Evolutionary conservation across 768 basidiomycete species (phyloP).

Genomic region (Kwoniella europaea): DNA sequence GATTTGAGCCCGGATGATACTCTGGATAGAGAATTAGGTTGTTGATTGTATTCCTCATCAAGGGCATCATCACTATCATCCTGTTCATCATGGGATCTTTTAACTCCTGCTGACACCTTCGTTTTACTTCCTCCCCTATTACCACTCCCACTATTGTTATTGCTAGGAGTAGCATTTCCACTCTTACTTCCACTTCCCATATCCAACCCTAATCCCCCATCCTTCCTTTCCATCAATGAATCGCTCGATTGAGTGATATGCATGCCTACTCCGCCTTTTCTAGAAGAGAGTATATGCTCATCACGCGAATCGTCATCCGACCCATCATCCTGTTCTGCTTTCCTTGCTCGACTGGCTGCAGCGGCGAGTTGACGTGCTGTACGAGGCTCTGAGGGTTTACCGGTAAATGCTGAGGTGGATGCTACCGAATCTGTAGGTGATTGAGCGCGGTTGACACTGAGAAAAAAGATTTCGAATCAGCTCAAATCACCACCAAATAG

Average conservation of each 20-base stretch:
- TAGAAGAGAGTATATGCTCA: neutral
- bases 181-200: conserved; percentile 12
- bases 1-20: neutral
- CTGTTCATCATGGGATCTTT: conserved; percentile 41
- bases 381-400: conserved; percentile 38
- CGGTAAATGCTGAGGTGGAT: conserved; percentile 44
- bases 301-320: conserved; percentile 35
- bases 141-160: conserved; percentile 7
- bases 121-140: conserved; percentile 15
- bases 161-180: conserved; percentile 22
- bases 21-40: neutral
- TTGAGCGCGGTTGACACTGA: conserved; percentile 41
- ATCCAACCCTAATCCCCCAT: conserved; percentile 33
- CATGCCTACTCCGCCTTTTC: conserved; percentile 22
- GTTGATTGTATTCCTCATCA: conserved; percentile 18
- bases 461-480: too few species aligned
- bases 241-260: conserved; percentile 31
- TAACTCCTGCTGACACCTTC: conserved; percentile 26
- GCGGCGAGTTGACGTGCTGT: conserved; percentile 53
- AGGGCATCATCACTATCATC: conserved; percentile 28
- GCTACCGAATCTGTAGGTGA: conserved; percentile 52
- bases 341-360: conserved; percentile 37
- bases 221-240: conserved; percentile 28
- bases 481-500: neutral
- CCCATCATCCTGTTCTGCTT: conserved; percentile 40